Percentiles rank a stretch among this genome's conserved stretches.
Conservation (phyloP, 768 basidiomycete species). For the Termitomyces sp. region DNA sequence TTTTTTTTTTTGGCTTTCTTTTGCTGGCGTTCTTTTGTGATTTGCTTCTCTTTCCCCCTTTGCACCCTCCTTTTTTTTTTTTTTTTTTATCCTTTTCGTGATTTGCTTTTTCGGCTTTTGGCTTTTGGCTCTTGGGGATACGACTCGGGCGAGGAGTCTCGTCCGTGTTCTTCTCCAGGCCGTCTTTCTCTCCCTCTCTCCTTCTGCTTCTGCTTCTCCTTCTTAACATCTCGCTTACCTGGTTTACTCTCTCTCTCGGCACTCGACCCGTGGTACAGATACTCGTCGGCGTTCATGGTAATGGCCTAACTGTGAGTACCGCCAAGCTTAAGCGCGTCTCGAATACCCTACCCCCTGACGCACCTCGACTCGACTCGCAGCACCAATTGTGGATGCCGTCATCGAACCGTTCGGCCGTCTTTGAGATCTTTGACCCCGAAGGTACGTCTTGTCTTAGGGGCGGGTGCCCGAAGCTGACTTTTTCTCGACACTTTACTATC, state of each 20-base stretch:
- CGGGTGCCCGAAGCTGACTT: background rate
- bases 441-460: slow-evolving; percentile 22
- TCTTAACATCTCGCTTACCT: background rate
- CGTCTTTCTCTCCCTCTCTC: background rate
- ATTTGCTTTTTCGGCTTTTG: slow-evolving; percentile 6
- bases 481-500: too few relatives aligned
- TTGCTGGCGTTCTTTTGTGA: background rate
- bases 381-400: slow-evolving; percentile 66
- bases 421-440: slow-evolving; percentile 61
- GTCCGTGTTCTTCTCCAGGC: background rate
- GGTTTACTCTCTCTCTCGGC: background rate
- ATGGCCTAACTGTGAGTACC: slow-evolving; percentile 50
- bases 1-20: too few relatives aligned
- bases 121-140: slow-evolving; percentile 1
- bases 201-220: background rate
- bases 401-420: slow-evolving; percentile 56
- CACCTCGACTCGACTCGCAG: slow-evolving; percentile 1
- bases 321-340: background rate
- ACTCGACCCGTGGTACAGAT: slow-evolving; percentile 27
- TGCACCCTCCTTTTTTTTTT: too few relatives aligned
- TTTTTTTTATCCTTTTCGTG: background rate
- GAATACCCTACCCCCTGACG: background rate
- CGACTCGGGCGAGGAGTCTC: too few relatives aligned
- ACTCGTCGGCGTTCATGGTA: slow-evolving; percentile 62
- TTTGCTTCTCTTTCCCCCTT: too few relatives aligned